Conservation (phyloP, 441 rosid species). For the Populus hybrid region DNA sequence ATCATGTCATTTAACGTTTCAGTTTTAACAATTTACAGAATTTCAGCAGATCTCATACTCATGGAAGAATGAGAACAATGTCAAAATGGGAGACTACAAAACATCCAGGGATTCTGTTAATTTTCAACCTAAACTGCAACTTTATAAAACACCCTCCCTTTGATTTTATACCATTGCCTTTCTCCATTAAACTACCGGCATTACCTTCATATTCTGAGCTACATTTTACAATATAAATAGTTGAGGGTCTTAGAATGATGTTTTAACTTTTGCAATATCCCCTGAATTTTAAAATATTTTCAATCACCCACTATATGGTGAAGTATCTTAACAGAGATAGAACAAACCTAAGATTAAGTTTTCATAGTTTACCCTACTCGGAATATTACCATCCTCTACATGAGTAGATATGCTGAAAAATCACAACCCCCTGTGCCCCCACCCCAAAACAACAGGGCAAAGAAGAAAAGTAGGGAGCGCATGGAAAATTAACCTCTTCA, state of each 20-base stretch:
- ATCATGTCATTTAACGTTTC: not conserved
- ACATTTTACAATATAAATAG: too few relatives aligned
- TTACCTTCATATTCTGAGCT: not conserved
- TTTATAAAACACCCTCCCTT: not conserved
- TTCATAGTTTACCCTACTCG: not conserved
- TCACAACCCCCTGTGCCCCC: not conserved
- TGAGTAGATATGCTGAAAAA: not conserved
- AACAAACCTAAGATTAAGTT: not conserved
- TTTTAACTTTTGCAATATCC: too few relatives aligned
- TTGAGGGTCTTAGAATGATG: not conserved
- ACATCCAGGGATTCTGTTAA: not conserved
- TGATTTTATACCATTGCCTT: not conserved
- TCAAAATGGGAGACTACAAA: too few relatives aligned
- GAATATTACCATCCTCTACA: not conserved
- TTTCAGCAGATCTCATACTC: not conserved
- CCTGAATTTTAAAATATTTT: too few relatives aligned
- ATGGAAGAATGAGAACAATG: not conserved
- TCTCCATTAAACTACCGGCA: not conserved
- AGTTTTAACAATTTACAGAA: not conserved
- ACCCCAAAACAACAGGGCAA: not conserved
- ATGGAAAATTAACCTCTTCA: conserved; percentile 51
- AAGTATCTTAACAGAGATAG: too few relatives aligned
- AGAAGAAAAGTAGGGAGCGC: not conserved
- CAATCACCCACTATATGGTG: too few relatives aligned
- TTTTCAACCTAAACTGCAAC: not conserved